Evolutionary conservation across 1,284 basidiomycete species (phyloP), one percentile per base, ranked within the genome.

Genomic region (Moesziomyces antarcticus): DNA sequence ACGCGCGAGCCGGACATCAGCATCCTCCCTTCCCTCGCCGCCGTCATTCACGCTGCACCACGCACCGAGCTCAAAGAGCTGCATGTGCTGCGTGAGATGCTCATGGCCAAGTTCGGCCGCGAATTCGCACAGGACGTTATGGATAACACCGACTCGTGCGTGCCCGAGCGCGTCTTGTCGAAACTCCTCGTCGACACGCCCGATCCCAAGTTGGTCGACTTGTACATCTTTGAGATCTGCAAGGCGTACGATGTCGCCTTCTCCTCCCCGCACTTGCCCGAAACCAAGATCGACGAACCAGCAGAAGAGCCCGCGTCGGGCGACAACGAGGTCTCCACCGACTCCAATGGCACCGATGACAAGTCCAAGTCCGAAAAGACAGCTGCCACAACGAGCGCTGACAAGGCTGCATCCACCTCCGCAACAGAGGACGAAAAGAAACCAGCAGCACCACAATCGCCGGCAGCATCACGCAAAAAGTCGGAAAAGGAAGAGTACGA

Each of bases 51-150:
- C 79, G 94, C 95, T 13, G 93, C 94, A 14, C 93, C 93, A 21
- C 88, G 93, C 68, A 95, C 93, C 21, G 85, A 85, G 63, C 51
- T 85, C 9, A 59, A 84, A 91, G 96, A 99, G 84, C 88, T 99
- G 37, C 93, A 97, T 77, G 87, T 93, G 40, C 86, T 98, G 42
- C 90, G 95, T 44, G 94, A 98, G 82, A 89, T 97, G 83, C 88
- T 99, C 59, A 93, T 96, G 91, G 91, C 94, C 85, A 97, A 93
- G 85, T 95, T 90, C 80, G 92, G 93, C 16, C 88, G 93, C 21
- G 93, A 96, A 22, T 94, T 91, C 80, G 89, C 92, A 13, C 78
- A 89, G 24, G 89, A 88, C 21, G 90, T 91, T 2, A 92, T 93
- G 88, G 93, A 94, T 79, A 94, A 94, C 84, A 88, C 86, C 50